Evolutionary conservation across 2,329 filamentous ascomycete genomes (phyloP).

Genomic region (Fusarium lateritium): DNA sequence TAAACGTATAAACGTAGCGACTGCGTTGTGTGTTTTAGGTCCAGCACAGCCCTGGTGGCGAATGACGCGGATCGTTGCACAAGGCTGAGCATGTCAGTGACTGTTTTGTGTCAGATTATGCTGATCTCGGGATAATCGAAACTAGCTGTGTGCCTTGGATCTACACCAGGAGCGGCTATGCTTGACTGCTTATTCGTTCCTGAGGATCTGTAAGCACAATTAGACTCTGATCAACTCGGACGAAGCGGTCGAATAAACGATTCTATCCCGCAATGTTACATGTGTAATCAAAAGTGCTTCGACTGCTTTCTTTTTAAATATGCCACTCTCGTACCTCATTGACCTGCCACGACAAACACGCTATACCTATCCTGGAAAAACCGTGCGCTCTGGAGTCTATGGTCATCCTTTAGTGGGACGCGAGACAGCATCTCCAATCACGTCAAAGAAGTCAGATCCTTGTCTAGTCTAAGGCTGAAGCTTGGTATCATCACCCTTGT

Average conservation of each 20-base stretch:
- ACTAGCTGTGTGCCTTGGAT: constrained; percentile 13
- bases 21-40: background rate
- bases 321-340: constrained; percentile 1
- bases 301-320: background rate
- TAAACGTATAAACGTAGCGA: constrained; percentile 13
- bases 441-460: background rate
- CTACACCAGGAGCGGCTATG: background rate
- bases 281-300: background rate
- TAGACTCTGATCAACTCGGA: background rate
- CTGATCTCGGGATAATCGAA: constrained; percentile 17
- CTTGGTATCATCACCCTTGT: constrained; percentile 11
- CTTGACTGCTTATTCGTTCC: constrained; percentile 4
- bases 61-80: constrained; percentile 1
- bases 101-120: constrained; percentile 7
- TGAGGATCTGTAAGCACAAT: background rate
- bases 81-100: constrained; percentile 29
- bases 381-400: constrained; percentile 17
- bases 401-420: constrained; percentile 12
- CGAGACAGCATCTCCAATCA: constrained; percentile 13
- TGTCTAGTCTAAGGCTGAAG: constrained; percentile 19
- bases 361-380: constrained; percentile 35
- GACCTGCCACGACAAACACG: background rate
- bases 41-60: constrained; percentile 15
- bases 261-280: background rate
- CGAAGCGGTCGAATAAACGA: constrained; percentile 8